Conservation (phyloP, 2,329 filamentous ascomycete genomes). For the Cladosporium sp. region DNA sequence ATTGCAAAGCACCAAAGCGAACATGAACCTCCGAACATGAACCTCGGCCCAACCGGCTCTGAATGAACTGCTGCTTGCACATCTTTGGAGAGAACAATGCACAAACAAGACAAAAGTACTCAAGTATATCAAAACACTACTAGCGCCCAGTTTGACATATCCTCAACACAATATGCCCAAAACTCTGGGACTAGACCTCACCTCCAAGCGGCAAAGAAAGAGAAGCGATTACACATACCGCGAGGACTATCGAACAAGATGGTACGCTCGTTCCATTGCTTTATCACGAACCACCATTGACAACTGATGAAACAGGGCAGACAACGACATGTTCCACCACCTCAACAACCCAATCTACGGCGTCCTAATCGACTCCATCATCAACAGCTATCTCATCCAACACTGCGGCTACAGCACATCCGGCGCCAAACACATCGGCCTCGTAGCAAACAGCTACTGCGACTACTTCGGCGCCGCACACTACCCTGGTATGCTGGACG, state of each 20-base stretch:
- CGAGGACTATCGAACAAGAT: conserved; percentile 82
- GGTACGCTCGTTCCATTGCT: conserved; percentile 50
- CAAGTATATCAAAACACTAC: not conserved
- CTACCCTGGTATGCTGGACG: conserved; percentile 79
- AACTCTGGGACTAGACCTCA: conserved; percentile 23
- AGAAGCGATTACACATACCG: conserved; percentile 75
- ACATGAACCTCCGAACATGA: too few relatives aligned
- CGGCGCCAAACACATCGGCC: conserved; percentile 70
- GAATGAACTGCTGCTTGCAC: not conserved
- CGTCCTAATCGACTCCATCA: conserved; percentile 70
- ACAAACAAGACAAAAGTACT: not conserved
- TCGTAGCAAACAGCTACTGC: conserved; percentile 82
- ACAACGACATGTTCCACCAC: conserved; percentile 94
- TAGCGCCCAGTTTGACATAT: not conserved
- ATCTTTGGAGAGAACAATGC: not conserved
- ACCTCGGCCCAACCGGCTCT: not conserved
- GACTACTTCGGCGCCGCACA: conserved; percentile 81
- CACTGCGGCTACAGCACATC: conserved; percentile 72
- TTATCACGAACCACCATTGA: not conserved
- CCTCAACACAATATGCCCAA: not conserved
- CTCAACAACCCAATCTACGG: conserved; percentile 51
- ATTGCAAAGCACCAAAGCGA: not conserved
- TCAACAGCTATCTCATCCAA: conserved; percentile 84
- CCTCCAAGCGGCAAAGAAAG: conserved; percentile 35
- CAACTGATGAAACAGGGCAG: conserved; percentile 59